Evolutionary conservation across 2,329 filamentous ascomycete species (phyloP).

Genomic region (Talaromyces verruculosus): DNA sequence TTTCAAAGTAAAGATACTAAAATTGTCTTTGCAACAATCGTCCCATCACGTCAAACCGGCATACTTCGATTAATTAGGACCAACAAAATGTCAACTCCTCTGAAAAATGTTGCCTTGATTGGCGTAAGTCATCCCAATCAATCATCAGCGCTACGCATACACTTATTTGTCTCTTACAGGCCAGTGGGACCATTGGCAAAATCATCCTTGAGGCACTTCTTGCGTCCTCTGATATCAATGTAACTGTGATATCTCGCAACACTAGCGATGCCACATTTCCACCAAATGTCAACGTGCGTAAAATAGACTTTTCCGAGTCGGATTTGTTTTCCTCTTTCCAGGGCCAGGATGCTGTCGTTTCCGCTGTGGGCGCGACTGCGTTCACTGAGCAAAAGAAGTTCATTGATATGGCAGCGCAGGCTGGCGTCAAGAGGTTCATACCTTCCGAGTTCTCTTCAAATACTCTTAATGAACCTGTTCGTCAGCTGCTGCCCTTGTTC

Average conservation of each 20-base stretch:
- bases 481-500: constrained; percentile 29
- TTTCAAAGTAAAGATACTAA: not conserved
- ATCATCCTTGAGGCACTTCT: constrained; percentile 27
- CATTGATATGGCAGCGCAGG: constrained; percentile 13
- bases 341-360: constrained; percentile 29
- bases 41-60: not conserved
- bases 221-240: constrained; percentile 22
- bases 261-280: constrained; percentile 27
- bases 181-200: constrained; percentile 28
- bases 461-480: constrained; percentile 28
- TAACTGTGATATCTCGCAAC: constrained; percentile 32
- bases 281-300: constrained; percentile 24
- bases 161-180: constrained; percentile 22
- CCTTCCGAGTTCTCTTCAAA: constrained; percentile 27
- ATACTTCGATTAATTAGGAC: not conserved
- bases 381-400: constrained; percentile 4
- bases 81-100: not conserved
- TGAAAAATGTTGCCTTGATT: not conserved
- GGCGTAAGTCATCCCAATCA: not conserved
- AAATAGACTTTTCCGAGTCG: constrained; percentile 29
- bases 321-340: constrained; percentile 29
- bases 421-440: constrained; percentile 19
- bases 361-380: not conserved
- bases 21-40: not conserved
- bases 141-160: not conserved